A percentile compares a stretch with the other conserved stretches of the same genome.
Evolutionary conservation across 2,329 filamentous ascomycete species (phyloP).

Genomic region (Penicillium sp.): DNA sequence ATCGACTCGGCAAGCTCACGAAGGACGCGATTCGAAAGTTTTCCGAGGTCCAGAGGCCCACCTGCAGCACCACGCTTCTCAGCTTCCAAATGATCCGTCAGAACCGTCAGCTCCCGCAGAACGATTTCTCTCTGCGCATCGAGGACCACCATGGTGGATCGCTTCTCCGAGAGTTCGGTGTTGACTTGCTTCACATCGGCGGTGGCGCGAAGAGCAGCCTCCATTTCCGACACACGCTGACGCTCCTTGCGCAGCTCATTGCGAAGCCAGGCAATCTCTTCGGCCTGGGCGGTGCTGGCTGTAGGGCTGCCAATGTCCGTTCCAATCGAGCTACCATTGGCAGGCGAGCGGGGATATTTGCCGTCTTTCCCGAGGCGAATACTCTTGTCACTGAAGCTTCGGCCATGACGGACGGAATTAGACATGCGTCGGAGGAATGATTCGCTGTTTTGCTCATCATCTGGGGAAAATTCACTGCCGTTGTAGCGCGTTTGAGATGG

Average conservation of each 20-base stretch:
- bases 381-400: constrained; percentile 77
- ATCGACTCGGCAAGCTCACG: constrained; percentile 68
- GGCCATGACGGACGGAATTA: constrained; percentile 90
- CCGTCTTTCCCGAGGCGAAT: constrained; percentile 65
- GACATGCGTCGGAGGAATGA: constrained; percentile 88
- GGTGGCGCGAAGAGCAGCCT: constrained; percentile 63
- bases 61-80: constrained; percentile 83
- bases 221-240: constrained; percentile 82
- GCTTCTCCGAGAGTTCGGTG: constrained; percentile 86
- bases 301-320: constrained; percentile 76
- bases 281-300: constrained; percentile 62
- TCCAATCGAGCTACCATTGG: constrained; percentile 54
- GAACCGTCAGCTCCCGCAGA: constrained; percentile 85
- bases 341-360: constrained; percentile 73
- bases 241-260: constrained; percentile 82
- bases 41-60: constrained; percentile 77
- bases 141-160: constrained; percentile 91
- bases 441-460: constrained; percentile 70
- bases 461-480: constrained; percentile 86
- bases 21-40: constrained; percentile 67
- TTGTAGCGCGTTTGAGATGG: constrained; percentile 70
- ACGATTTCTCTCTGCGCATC: constrained; percentile 96
- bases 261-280: constrained; percentile 69
- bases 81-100: constrained; percentile 84
- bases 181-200: constrained; percentile 76